Evolutionary conservation across 495 filamentous ascomycete species (phyloP), one percentile per base, ranked within the genome.

Genomic region (Talaromyces nanjingensis): DNA sequence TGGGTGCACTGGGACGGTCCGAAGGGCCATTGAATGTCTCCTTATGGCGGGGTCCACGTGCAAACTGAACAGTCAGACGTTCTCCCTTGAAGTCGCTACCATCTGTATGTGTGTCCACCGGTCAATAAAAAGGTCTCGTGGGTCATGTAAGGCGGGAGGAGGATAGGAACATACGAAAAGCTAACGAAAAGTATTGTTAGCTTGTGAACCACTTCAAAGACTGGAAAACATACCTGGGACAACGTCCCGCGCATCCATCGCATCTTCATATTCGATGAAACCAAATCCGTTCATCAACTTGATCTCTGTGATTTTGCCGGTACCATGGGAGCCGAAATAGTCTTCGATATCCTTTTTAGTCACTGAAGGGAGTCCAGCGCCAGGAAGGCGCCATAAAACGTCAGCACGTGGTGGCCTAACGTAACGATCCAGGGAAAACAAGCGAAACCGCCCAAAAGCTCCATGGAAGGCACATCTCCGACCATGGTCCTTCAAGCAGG

Each of bases 231-330:
- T 84, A 98, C 94, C 92, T 73, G 94, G 94, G 65, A 98, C 94
- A 52, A 98, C 91, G 77, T 98, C 94, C 67, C 92, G 88, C 64
- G 94, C 96, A 82, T 98, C 94, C 84, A 96, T 88, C 45, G 91
- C 85, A 82, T 97, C 94, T 74, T 97, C 93, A 76, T 98, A 98
- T 75, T 98, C 96, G 72, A 98, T 96, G 78, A 98, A 98, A 75
- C 94, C 94, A 72, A 98, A 98, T 67, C 94, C 94, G 74, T 96
- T 97, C 96, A 98, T 98, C 66, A 98, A 87, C 82, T 98, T 98
- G 82, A 98, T 92, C 80, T 98, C 94, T 63, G 88, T 93, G 69
- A 98, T 97, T 75, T 96, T 93, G 67, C 94, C 94, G 68, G 92
- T 91, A 65, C 93, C 94, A 86, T 97, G 91, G 70, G 86, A 91